These are phyloP conservation scores for Globisporangium viniferum DNA, from an alignment of 352 stramenopile genomes.

Conservation along the genomic window DNA sequence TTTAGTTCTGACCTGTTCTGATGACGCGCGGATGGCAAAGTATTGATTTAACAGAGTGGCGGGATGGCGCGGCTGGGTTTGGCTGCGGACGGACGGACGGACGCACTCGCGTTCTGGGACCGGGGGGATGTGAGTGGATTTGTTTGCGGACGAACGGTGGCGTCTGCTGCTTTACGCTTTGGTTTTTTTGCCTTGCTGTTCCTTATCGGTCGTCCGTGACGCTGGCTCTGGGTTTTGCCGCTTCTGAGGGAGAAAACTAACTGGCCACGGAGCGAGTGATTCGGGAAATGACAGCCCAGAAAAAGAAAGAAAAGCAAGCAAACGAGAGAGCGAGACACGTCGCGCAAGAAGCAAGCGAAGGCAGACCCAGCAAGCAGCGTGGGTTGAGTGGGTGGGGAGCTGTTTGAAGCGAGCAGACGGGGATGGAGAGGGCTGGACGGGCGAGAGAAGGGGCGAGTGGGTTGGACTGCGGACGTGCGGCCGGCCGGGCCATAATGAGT, in stretches of 20 bases:
- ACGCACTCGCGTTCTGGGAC: no score
- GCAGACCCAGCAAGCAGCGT: neutral
- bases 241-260: neutral
- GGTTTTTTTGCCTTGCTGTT: neutral
- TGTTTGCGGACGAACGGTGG: neutral
- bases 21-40: neutral
- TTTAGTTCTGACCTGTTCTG: conserved; percentile 9
- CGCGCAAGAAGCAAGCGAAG: neutral
- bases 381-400: conserved; percentile 12
- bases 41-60: neutral
- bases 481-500: conserved; percentile 5
- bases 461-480: conserved; percentile 1
- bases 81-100: neutral
- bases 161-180: neutral
- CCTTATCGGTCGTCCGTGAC: neutral
- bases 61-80: neutral
- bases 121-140: no score
- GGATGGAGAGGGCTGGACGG: conserved; percentile 1
- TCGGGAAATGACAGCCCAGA: conserved; percentile 13
- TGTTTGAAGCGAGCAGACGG: conserved; percentile 14
- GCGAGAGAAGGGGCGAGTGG: conserved; percentile 11
- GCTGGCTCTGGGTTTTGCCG: neutral
- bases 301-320: conserved; percentile 1
- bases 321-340: conserved; percentile 6
- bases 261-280: conserved; percentile 9